Evolutionary conservation across 345 rosid species (phyloP), one percentile per base, ranked within the genome.

Genomic region (Eucalyptus guilfoylei): DNA sequence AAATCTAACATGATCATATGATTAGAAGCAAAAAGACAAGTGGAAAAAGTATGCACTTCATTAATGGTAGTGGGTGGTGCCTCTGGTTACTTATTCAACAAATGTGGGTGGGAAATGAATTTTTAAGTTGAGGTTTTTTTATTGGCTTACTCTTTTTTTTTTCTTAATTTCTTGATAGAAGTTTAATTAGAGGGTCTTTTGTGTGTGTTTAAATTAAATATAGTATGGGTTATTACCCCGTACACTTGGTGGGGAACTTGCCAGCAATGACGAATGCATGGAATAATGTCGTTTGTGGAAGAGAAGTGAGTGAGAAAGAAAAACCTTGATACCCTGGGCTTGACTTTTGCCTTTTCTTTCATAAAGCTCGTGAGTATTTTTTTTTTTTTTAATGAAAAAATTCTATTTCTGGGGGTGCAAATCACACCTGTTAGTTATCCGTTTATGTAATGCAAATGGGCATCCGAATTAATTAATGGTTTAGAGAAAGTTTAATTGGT

Each of bases 51-150:
- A 44, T 86, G 5, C 49, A 42, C 50, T 72, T 89, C n/a, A 49
- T 58, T 44, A 16, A 86, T 60, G 69, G 90, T 76, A 67, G 88
- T 80, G 90, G 90, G 80, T 88, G 80, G 87, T 32, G 85, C 30
- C 85, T 76, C 40, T 87, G 32, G 88, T 49, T 49, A 86, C 88
- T 89, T 89, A 87, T 87, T 89, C 88, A 89, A 89, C 87, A 55
- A 80, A 54, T 89, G 88, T 80, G 17, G 88, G 87, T 64, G 60
- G 85, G 80, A 86, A 85, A 88, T 88, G 32, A 88, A 85, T 85
- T 55, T 34, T 49, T 64, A 8, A 13, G 67, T 49, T n/a, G 58
- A 14, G 87, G 37, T 26, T 49, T 55, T 58, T 19, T 17, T 5
- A 37, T 40, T 76, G 14, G 47, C 85, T 24, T 21, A 21, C 7